Base-by-base conservation (phyloP, 768 basidiomycete genomes). In the Rhodotorula babjevae region DNA sequence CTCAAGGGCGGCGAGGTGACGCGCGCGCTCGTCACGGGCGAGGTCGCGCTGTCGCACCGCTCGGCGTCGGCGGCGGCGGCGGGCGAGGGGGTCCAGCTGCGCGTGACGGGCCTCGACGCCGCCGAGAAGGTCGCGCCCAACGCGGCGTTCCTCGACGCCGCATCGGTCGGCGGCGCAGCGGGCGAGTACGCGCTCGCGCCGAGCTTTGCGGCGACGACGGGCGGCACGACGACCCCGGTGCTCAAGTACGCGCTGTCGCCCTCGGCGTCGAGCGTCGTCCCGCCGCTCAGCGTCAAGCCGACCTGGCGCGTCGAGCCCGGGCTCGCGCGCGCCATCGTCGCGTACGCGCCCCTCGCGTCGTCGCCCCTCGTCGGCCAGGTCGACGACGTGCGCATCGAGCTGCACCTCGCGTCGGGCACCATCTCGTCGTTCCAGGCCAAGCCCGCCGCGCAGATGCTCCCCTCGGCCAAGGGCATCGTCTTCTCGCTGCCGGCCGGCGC, bases 101-200 rank as follows among this genome's bases (percentile, higher is more conserved):
- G 80, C 21, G 65, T 84, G 47, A 78, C 77, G 10, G 65, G 75
- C 16, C 82, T 82, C 63, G 81, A 82, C 64, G 69, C 70, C 27
- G 73, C 82, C n/a, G 82, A 83, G 53, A 84, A 83, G 73, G 80
- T 81, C n/a, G 83, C 82, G 12, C 83, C 82, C 6, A 84, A 84
- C 71, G 79, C 81, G 29, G 76, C 79, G 6, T 82, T 78, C 71
- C 73, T 83, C 21, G 5, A 36, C 36, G 5, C 36, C 1, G 4
- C 50, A 63, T 76, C 58, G 72, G 81, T 49, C 71, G 80, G 12
- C n/a, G 42, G 46, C n/a, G 78, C 79, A 29, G 71, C 53, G 40
- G 82, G 82, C 47, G 81, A 82, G 70, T 83, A 81, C 76, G 77
- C 78, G 49, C 76, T 82, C 42, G 81, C 60, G 65, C 79, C 33